Percentiles rank a stretch among this genome's conserved stretches.
Evolutionary conservation across 345 rosid genomes (phyloP).

Genomic region (Hirschfeldia incana): DNA sequence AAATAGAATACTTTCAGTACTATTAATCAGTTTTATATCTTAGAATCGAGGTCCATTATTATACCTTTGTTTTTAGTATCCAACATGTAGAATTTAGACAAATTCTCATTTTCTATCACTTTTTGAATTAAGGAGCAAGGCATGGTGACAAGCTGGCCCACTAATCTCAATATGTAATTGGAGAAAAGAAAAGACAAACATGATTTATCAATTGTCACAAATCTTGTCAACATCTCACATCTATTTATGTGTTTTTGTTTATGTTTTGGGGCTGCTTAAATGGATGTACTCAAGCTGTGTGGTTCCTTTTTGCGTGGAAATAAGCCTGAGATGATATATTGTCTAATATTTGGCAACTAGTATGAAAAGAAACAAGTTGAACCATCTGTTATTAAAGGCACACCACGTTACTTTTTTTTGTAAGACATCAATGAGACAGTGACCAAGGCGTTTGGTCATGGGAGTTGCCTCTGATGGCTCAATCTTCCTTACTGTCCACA

Average conservation of each 20-base stretch:
- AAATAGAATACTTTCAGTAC: background rate
- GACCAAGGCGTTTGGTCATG: slow-evolving; percentile 4
- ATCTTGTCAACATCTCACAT: slow-evolving; percentile 18
- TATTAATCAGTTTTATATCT: background rate
- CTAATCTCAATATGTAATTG: background rate
- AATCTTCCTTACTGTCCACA: slow-evolving; percentile 18
- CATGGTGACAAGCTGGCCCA: slow-evolving; percentile 5
- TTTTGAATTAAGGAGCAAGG: background rate
- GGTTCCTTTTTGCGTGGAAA: slow-evolving; percentile 8
- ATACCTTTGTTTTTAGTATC: background rate
- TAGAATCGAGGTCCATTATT: background rate
- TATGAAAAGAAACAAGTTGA: slow-evolving; percentile 19
- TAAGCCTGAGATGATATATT: background rate
- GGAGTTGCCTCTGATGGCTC: background rate
- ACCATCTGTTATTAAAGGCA: background rate
- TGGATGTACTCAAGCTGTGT: slow-evolving; percentile 27
- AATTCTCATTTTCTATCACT: background rate
- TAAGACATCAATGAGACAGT: background rate
- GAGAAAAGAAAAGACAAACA: background rate
- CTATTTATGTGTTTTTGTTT: background rate
- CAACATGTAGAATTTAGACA: background rate
- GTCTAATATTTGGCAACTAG: slow-evolving; percentile 23
- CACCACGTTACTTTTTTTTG: background rate
- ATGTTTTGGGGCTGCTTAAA: slow-evolving; percentile 10
- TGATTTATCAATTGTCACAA: background rate